phyloP scores from a whole-genome alignment of 78 protist species.

The Bodo saltans region DNA sequence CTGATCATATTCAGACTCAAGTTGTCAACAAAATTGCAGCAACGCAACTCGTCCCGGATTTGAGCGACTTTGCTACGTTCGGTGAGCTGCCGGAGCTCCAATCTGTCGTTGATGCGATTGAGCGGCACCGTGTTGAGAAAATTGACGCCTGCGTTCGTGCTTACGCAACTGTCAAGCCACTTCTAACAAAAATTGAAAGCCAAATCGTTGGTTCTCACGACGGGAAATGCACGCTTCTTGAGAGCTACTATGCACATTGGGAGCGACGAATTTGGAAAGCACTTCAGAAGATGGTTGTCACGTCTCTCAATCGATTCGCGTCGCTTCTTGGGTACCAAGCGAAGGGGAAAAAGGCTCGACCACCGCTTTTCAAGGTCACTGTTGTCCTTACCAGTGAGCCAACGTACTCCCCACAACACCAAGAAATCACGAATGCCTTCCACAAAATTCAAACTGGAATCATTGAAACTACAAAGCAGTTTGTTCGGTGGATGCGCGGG shows the following conservation, averaged over 20 bases:
- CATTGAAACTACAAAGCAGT: conserved; percentile 46
- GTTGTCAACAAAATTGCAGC: conserved; percentile 34
- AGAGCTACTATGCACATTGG: conserved; percentile 68
- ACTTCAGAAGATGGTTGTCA: conserved; percentile 7
- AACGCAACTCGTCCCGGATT: conserved; percentile 28
- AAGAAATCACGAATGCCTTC: conserved; percentile 49
- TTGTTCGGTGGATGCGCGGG: conserved; percentile 78
- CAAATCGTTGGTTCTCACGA: conserved; percentile 29
- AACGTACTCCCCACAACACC: conserved; percentile 37
- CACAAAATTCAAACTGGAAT: conserved; percentile 23
- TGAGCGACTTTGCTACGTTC: background rate
- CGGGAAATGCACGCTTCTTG: conserved; percentile 35
- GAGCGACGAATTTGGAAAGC: conserved; percentile 53
- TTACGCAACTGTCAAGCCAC: conserved; percentile 47
- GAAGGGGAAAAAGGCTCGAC: background rate
- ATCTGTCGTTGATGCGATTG: conserved; percentile 28
- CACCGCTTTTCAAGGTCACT: conserved; percentile 53
- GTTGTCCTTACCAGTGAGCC: conserved; percentile 47
- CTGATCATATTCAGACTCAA: conserved; percentile 17
- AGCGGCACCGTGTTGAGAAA: background rate
- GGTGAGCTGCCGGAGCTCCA: conserved; percentile 37
- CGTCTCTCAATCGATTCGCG: conserved; percentile 3
- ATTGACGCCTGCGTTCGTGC: conserved; percentile 23
- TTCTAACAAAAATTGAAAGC: conserved; percentile 63
- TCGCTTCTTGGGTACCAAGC: background rate